Conservation (phyloP, 2,329 filamentous ascomycete species). For the Cladosporium oxysporum region DNA sequence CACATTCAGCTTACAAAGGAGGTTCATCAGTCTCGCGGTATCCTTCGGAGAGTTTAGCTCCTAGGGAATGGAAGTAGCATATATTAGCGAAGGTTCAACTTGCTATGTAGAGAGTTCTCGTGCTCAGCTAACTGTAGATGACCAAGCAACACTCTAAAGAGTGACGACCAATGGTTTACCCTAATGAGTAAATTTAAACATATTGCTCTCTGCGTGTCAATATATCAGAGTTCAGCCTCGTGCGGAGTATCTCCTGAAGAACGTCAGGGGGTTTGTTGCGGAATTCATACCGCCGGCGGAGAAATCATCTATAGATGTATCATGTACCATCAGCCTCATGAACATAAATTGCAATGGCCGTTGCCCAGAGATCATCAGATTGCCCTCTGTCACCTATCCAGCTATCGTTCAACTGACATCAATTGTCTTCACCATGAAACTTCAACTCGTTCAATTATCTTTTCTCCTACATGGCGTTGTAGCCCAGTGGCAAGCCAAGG, state of each 20-base stretch:
- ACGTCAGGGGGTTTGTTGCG: neutral
- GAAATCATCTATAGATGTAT: no score
- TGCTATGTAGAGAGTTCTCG: no score
- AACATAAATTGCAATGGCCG: neutral
- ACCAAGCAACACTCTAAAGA: no score
- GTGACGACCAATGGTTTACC: neutral
- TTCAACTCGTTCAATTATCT: neutral
- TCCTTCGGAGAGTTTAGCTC: no score
- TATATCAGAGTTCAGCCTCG: neutral
- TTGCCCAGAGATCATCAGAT: neutral
- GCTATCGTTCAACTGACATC: neutral
- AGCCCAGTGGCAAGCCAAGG: constrained; percentile 13
- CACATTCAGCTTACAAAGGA: no score
- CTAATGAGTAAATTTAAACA: neutral
- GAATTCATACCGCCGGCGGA: neutral
- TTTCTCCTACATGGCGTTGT: neutral
- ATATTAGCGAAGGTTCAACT: no score
- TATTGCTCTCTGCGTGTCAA: neutral
- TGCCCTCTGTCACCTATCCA: neutral
- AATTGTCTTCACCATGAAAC: neutral
- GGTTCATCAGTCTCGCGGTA: no score
- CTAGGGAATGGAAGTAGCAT: no score
- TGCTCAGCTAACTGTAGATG: no score
- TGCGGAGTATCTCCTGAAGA: neutral
- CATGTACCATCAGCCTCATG: neutral